phyloP scores from a whole-genome alignment of 352 stramenopile genomes.

The Pythium periplocum region DNA sequence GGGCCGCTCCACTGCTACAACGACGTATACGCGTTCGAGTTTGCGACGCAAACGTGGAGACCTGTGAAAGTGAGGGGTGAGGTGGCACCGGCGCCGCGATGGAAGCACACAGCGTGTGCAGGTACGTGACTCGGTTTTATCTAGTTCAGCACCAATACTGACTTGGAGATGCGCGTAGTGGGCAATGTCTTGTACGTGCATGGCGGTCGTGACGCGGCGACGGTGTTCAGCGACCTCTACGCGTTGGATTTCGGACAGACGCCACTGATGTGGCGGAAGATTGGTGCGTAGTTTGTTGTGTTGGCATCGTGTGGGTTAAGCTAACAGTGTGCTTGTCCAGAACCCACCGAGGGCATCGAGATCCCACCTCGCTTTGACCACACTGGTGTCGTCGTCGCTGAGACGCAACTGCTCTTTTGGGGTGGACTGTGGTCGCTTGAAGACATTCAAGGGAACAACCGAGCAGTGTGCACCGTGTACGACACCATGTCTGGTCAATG shows the following conservation, averaged over 20 bases:
- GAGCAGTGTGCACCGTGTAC: conserved; percentile 34
- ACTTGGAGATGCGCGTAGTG: conserved; percentile 26
- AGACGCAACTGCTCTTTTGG: conserved; percentile 51
- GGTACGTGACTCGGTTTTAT: conserved; percentile 23
- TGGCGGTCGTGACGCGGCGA: conserved; percentile 60
- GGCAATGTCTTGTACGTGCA: conserved; percentile 63
- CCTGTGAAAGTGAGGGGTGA: conserved; percentile 22
- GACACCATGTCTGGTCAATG: conserved; percentile 42
- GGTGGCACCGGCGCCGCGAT: conserved; percentile 41
- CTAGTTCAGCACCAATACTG: neutral
- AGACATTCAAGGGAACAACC: conserved; percentile 7
- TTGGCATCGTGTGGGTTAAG: neutral
- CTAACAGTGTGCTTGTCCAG: conserved; percentile 6
- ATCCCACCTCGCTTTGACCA: conserved; percentile 45
- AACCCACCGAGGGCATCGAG: conserved; percentile 3
- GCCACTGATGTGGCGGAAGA: conserved; percentile 36
- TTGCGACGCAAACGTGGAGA: conserved; percentile 42
- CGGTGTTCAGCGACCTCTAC: conserved; percentile 67
- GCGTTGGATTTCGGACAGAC: conserved; percentile 44
- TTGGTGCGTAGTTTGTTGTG: conserved; percentile 24
- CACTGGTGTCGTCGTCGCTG: conserved; percentile 38
- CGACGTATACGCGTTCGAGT: conserved; percentile 55
- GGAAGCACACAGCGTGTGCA: conserved; percentile 64
- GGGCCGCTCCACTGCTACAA: conserved; percentile 63
- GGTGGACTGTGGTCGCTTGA: conserved; percentile 50